Percentiles rank a stretch among this genome's conserved stretches.
Conservation (phyloP, 2,329 filamentous ascomycete species). For the Nannizziopsis barbatae region DNA sequence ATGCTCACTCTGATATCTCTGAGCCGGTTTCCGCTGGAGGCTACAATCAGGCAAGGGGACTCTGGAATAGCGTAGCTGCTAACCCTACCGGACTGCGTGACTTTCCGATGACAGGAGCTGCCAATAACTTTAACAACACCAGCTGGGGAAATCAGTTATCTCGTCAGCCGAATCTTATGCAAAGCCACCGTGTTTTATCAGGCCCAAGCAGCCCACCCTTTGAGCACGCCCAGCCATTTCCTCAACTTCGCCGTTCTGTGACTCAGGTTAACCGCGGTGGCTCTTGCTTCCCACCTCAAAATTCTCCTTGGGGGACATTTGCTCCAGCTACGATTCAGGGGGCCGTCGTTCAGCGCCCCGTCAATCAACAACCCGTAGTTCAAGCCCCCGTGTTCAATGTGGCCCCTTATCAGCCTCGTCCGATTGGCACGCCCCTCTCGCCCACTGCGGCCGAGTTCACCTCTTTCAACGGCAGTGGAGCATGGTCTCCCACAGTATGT, state of each 20-base stretch:
- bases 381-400: constrained; percentile 27
- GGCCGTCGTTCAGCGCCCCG: constrained; percentile 21
- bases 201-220: constrained; percentile 26
- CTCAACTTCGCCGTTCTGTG: constrained; percentile 22
- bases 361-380: constrained; percentile 26
- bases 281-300: constrained; percentile 26
- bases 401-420: constrained; percentile 43
- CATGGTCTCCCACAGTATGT: constrained; percentile 44
- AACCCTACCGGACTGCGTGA: constrained; percentile 13
- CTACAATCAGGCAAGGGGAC: constrained; percentile 31
- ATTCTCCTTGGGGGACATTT: constrained; percentile 27
- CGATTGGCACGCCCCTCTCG: constrained; percentile 55
- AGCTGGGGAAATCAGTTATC: constrained; percentile 24
- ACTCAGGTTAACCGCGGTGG: constrained; percentile 25
- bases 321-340: constrained; percentile 18
- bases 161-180: constrained; percentile 18
- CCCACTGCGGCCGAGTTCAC: constrained; percentile 67
- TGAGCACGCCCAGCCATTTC: constrained; percentile 23
- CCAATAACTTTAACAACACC: constrained; percentile 20
- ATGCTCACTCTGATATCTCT: constrained; percentile 36
- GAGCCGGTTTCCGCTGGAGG: constrained; percentile 33
- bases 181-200: constrained; percentile 28
- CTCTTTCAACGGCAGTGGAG: constrained; percentile 26
- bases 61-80: constrained; percentile 21
- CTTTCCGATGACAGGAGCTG: constrained; percentile 19